Evolutionary conservation across 2,329 filamentous ascomycete species (phyloP).

Genomic region (Dryadomyces quercus-mongolicae): DNA sequence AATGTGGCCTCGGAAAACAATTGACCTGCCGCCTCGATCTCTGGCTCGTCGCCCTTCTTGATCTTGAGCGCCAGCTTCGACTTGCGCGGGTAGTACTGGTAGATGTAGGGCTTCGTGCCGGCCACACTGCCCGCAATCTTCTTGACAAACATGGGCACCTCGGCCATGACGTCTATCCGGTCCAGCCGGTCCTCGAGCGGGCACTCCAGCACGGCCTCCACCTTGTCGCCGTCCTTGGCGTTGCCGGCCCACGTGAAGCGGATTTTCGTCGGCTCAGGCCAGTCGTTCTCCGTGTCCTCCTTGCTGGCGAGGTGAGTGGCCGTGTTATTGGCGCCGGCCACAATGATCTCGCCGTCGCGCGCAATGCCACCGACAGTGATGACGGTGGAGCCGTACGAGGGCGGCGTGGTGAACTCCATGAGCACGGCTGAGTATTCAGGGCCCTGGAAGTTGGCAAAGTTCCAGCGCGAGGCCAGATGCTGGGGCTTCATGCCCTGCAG

Average conservation of each 20-base stretch:
- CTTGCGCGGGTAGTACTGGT: constrained; percentile 66
- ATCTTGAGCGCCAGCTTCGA: constrained; percentile 63
- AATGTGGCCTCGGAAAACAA: constrained; percentile 93
- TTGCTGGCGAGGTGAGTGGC: constrained; percentile 58
- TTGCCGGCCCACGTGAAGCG: constrained; percentile 71
- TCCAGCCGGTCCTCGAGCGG: constrained; percentile 59
- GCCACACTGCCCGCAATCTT: constrained; percentile 77
- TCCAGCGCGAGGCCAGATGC: constrained; percentile 86
- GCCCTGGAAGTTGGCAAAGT: constrained; percentile 85
- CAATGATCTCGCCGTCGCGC: constrained; percentile 69
- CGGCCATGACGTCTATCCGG: constrained; percentile 88
- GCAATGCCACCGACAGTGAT: constrained; percentile 76
- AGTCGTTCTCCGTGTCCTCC: constrained; percentile 66
- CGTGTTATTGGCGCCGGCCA: constrained; percentile 53
- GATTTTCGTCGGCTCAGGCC: constrained; percentile 72
- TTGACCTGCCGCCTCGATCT: constrained; percentile 63
- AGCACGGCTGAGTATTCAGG: constrained; percentile 76
- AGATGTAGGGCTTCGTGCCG: constrained; percentile 95
- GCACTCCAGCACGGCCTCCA: constrained; percentile 59
- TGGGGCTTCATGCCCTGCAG: constrained; percentile 99
- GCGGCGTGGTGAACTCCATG: constrained; percentile 94
- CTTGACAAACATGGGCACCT: constrained; percentile 93
- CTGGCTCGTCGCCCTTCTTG: constrained; percentile 66
- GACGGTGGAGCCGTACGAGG: constrained; percentile 76
- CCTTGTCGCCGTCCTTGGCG: constrained; percentile 60